Evolutionary conservation across 2,329 filamentous ascomycete species (phyloP), one percentile per base, ranked within the genome.

Genomic region (Ophiostoma sp.): DNA sequence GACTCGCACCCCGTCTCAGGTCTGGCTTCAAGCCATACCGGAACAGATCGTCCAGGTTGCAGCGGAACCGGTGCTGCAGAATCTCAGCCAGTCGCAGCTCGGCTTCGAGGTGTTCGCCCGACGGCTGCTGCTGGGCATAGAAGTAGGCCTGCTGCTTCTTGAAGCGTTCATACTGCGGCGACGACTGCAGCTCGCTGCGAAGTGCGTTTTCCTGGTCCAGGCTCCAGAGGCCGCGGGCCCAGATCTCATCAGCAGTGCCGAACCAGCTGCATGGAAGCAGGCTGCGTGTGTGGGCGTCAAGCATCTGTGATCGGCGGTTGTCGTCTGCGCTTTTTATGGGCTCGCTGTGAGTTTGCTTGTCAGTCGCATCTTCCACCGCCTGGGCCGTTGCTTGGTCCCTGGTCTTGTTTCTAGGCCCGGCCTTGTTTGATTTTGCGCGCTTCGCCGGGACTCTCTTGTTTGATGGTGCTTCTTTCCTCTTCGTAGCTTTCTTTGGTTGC

Each of bases 11-110:
- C 9, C 4, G 9, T 18, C 36, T 6, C 38, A 63, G 4, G 66
- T 44, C 63, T 14, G 70, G 71, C 65, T 52, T 60, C 9, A 73
- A 66, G 4, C 72, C 72, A 64, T 73, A 72, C 3, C 72, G 71
- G 45, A 73, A 73, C 6, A 73, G 63, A 58, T 71, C 70, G 66
- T 67, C 68, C 8, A 73, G 67, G 11, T 64, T 66, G 45, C 69
- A 68, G 36, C 69, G 69, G 65, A 71, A 70, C 6, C 70, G 68
- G 66, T 71, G 70, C 66, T 69, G 69, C 60, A 72, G 64, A 11
- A 70, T 67, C 4, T 66, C 67, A 67, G 69, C 71, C 9, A 73
- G 66, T 3, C 66, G 67, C 64, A 72, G 67, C 68, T 72, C 71
- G 12, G 62, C 66, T 0, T 67, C 49, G 62, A 65, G 2, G 44